Base-by-base conservation (phyloP, 495 filamentous ascomycete genomes). In the Lophiotrema nucula region DNA sequence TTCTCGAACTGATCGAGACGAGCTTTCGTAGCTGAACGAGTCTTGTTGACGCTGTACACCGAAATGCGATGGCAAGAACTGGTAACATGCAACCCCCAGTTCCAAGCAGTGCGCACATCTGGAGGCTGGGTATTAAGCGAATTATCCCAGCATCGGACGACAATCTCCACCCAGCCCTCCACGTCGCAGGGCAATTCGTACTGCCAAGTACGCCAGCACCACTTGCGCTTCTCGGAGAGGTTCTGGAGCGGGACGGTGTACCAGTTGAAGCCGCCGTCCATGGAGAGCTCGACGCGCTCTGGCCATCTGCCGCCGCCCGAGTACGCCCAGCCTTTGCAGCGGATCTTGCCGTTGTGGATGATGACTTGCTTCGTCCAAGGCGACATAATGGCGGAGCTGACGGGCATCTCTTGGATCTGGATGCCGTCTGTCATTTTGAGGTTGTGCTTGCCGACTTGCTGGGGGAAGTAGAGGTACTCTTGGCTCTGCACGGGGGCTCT, bases 351-450 rank as follows among this genome's bases (percentile, higher is more conserved):
- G 22, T 77, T 70, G 60, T 83, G 81, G 37, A 82, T 65, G 15
- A 78, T 71, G 13, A 60, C 41, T n/a, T 78, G 68, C 64, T 75
- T 80, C 12, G 76, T 67, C 52, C 64, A 58, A 0, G 81, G 81
- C 2, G 69, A 56, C 70, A 83, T 83, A 53, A 83, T 83, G 0
- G 81, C 81, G 19, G 74, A 78, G 26, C 72, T 75, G 2, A 84
- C 81, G 0, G 81, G 81, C 81, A 83, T 83, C 11, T 84, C 81
- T 58, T 83, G 81, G 53, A 84, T 84, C 35, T 74, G 74, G 38
- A 82, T 76, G 2, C 81, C 81, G 8, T 77, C 72, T 16, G 65
- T 73, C 60, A 71, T 75, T 8, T 63, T 37, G n/a, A 74, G 69
- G 53, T 83, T 84, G 58, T 83, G 81, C 64, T 83, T 84, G 11